phyloP scores from a whole-genome alignment of 257 asterid genomes.

The Galeopsis tetrahit region DNA sequence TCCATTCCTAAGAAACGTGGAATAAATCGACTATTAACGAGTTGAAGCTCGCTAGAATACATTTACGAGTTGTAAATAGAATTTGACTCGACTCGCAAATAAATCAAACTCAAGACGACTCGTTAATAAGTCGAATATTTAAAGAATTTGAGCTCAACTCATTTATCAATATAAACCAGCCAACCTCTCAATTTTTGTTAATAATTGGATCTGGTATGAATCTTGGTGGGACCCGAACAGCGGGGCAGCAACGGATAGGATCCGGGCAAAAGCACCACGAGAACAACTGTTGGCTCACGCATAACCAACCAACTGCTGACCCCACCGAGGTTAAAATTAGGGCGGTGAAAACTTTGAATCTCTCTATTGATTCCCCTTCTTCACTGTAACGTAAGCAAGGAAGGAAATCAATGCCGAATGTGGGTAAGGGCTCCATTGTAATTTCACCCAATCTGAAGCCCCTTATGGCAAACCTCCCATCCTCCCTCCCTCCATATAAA shows the following conservation, averaged over 20 bases:
- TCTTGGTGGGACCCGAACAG: constrained; percentile 32
- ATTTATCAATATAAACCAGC: too few relatives aligned
- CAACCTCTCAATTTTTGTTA: too few relatives aligned
- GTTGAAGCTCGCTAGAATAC: too few relatives aligned
- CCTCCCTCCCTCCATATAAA: constrained; percentile 41
- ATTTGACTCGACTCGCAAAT: too few relatives aligned
- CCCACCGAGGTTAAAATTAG: constrained; percentile 24
- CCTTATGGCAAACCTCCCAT: constrained; percentile 33
- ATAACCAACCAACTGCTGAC: constrained; percentile 9
- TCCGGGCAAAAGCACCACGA: not conserved
- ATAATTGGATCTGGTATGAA: not conserved
- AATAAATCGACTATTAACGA: too few relatives aligned
- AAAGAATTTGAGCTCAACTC: too few relatives aligned
- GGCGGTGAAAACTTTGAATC: constrained; percentile 31
- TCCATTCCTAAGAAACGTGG: too few relatives aligned
- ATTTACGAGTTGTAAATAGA: too few relatives aligned
- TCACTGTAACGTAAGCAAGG: constrained; percentile 17
- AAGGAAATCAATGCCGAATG: not conserved
- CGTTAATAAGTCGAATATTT: too few relatives aligned
- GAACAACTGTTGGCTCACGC: constrained; percentile 22
- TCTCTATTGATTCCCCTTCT: constrained; percentile 20
- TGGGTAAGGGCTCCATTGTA: constrained; percentile 35
- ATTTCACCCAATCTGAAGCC: constrained; percentile 36
- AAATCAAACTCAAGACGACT: too few relatives aligned
- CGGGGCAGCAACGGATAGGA: constrained; percentile 23